Percentiles rank a stretch among this genome's conserved stretches.
Conservation (phyloP, 129 eudicot species). For the Tagetes patula region DNA sequence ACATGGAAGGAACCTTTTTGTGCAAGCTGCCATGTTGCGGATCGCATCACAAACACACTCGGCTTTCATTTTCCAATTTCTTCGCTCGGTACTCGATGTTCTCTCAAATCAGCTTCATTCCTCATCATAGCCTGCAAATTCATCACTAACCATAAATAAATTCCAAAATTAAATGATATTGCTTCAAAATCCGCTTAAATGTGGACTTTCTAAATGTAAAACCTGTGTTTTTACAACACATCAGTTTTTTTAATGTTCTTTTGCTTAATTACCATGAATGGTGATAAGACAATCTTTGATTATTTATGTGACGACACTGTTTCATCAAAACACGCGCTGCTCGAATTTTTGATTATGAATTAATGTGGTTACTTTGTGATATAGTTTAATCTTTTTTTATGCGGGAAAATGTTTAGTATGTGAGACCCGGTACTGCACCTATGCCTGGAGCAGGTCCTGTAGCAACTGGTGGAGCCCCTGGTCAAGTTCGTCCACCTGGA, state of each 20-base stretch:
- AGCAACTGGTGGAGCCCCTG: constrained; percentile 56
- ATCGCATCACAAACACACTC: too few species aligned
- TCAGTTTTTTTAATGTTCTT: background rate
- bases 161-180: too few species aligned
- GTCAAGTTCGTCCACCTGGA: constrained; percentile 87
- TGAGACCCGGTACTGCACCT: constrained; percentile 96
- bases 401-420: constrained; percentile 64
- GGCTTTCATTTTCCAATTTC: too few species aligned
- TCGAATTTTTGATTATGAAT: background rate
- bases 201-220: too few species aligned
- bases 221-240: too few species aligned
- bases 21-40: too few species aligned
- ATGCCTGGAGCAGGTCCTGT: constrained; percentile 56
- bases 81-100: too few species aligned
- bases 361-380: constrained; percentile 4
- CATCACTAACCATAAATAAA: too few species aligned
- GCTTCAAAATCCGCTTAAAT: too few species aligned
- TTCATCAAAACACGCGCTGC: background rate
- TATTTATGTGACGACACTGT: background rate
- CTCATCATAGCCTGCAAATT: too few species aligned
- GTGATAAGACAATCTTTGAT: constrained; percentile 8
- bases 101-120: too few species aligned
- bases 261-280: background rate
- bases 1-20: too few species aligned
- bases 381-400: constrained; percentile 20